Base-by-base conservation (phyloP, 106 monocot genomes). In the Hemerocallis citrina region DNA sequence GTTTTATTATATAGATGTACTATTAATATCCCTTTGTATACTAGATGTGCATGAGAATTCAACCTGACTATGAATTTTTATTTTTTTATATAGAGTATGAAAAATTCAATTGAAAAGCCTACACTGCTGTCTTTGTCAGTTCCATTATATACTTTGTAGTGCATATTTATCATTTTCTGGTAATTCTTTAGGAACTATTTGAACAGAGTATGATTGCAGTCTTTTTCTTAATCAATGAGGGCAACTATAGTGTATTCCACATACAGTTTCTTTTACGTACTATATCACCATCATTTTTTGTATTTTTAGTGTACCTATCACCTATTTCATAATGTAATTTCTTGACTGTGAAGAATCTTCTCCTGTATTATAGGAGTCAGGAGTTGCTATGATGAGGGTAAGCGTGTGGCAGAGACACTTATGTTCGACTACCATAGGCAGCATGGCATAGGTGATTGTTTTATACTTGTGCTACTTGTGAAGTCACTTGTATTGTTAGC, bases 381-480 rank as follows among this genome's bases (percentile, higher is more conserved):
- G 45, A 76, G 75, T 46, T 76, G 75, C 64, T 76, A 76, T 52
- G 75, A 76, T 55, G 75, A 76, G 64, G 75, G 75, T 15, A 76
- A 76, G 69, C 62, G 75, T 57, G 69, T 69, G 16, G 75, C 75
- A 40, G 75, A 76, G 36, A 76, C 75, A 40, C 52, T 76, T 34
- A 76, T 69, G 69, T 69, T 76, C n/a, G 75, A 76, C 45, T 76
- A 76, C 51, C 75, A 76, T 20, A 74, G 73, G 59, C 73, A 74
- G 55, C 73, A 74, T 66, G 73, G 73, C 12, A 49, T 74, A 66
- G 73, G 73, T 74, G 40, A 74, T 28, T 54, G n/a, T n/a, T 30
- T 23, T 0, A n/a, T n/a, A n/a, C n/a, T n/a, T n/a, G n/a, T n/a
- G n/a, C n/a, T 8, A 55, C 22, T 39, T 30, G n/a, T 34, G 27